Conservation (phyloP, 306 rosid genomes). For the Fragaria nilgerrensis region DNA sequence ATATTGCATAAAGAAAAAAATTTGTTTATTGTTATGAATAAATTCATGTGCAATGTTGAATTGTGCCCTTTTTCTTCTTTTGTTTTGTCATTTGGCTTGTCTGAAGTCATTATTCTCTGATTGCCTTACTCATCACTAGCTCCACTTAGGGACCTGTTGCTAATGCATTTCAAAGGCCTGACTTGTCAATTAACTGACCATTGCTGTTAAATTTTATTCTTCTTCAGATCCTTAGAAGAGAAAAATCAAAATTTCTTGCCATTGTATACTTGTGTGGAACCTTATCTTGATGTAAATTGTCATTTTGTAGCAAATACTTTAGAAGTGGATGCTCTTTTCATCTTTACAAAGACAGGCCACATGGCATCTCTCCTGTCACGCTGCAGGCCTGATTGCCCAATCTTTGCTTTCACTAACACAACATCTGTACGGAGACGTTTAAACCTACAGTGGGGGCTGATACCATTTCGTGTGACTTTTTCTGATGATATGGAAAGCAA, state of each 20-base stretch:
- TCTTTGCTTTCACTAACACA: slow-evolving; percentile 83
- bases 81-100: not conserved
- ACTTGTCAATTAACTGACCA: not conserved
- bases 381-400: slow-evolving; percentile 97
- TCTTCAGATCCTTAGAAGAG: not conserved
- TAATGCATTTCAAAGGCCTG: not conserved
- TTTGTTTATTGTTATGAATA: not conserved
- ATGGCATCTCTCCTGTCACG: slow-evolving; percentile 97
- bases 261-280: not conserved
- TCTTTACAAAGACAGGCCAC: slow-evolving; percentile 89
- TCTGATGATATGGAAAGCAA: slow-evolving; percentile 95
- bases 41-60: not conserved
- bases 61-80: not conserved
- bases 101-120: not conserved
- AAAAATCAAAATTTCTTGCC: not conserved
- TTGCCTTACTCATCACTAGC: not conserved
- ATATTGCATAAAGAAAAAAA: not conserved
- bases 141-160: not conserved
- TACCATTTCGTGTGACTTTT: slow-evolving; percentile 92
- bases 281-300: slow-evolving; percentile 18
- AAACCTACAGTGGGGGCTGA: slow-evolving; percentile 98
- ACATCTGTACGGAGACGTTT: slow-evolving; percentile 84
- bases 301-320: slow-evolving; percentile 79
- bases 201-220: not conserved
- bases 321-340: slow-evolving; percentile 93